phyloP scores from a whole-genome alignment of 2,329 filamentous ascomycete genomes.

The Pyricularia pennisetigena region DNA sequence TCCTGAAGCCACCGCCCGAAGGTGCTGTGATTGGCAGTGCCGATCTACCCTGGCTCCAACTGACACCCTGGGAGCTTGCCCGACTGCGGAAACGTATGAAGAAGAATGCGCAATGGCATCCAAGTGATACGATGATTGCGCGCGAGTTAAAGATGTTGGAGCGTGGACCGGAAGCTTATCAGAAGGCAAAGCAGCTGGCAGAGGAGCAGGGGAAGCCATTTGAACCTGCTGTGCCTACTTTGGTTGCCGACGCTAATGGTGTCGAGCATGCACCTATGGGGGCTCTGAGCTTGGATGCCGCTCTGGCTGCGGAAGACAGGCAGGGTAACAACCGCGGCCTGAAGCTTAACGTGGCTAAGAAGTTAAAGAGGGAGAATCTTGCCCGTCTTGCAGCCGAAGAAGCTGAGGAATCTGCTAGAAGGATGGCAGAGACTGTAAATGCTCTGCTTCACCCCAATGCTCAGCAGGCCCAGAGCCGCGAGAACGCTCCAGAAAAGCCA shows the following conservation, averaged over 20 bases:
- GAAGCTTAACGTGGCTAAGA: constrained; percentile 71
- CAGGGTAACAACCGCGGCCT: constrained; percentile 63
- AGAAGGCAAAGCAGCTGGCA: constrained; percentile 52
- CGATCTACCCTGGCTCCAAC: constrained; percentile 55
- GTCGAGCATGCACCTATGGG: constrained; percentile 45
- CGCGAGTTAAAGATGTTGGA: constrained; percentile 64
- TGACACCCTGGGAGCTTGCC: constrained; percentile 55
- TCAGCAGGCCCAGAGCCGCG: constrained; percentile 9
- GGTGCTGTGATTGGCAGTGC: constrained; percentile 47
- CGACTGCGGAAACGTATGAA: constrained; percentile 78
- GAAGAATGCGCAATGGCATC: constrained; percentile 80
- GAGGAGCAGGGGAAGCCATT: constrained; percentile 57
- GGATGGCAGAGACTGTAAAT: constrained; percentile 14
- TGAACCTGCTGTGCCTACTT: constrained; percentile 30
- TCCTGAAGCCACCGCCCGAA: constrained; percentile 47
- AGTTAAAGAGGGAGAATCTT: constrained; percentile 57
- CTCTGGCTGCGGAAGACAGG: constrained; percentile 48
- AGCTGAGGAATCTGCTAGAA: constrained; percentile 30
- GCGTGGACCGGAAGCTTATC: constrained; percentile 54
- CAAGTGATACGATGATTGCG: constrained; percentile 78
- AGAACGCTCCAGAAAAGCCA: constrained; percentile 8
- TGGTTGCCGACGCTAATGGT: constrained; percentile 37
- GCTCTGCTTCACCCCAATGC: constrained; percentile 1
- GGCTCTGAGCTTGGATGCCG: constrained; percentile 45
- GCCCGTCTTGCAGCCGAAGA: constrained; percentile 53